Base-by-base conservation (phyloP, 2,329 filamentous ascomycete genomes). In the Huntiella moniliformis region DNA sequence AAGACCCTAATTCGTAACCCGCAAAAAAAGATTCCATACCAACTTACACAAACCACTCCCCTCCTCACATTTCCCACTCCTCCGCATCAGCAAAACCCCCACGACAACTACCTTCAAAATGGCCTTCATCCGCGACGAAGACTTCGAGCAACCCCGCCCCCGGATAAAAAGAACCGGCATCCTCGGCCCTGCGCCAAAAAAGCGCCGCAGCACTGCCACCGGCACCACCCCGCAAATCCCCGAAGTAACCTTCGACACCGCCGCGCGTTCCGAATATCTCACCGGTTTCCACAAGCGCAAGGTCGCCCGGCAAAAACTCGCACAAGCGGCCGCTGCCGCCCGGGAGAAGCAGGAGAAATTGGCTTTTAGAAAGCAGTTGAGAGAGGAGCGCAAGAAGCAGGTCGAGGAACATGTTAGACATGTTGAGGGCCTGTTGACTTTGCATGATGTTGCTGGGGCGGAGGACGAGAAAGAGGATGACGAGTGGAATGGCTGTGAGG, bases 281-380 rank as follows among this genome's bases (percentile, higher is more conserved):
- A 95, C 86, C 0, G 91, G 91, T 2, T 98, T 98, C 63, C 87
- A 88, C 67, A 98, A 96, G 70, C 80, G 91, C 61, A 96, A 95
- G 62, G 65, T 82, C 45, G 81, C 85, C 60, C 74, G 91, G 34
- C 77, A 79, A 53, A 92, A 93, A 65, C 69, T 79, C 61, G 88
- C 88, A 1, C 82, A 91, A 57, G 85, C 91, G 53, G 70, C 81
- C 54, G 83, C 84, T 3, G 77, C 74, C 39, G 80, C 84, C 61
- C 77, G 73, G 58, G 85, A 79, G 41, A 76, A 79, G 42, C 74
- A 86, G 56, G 87, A 94, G 59, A 82, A 72, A 57, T 71, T 87
- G 48, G 66, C 72, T 48, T 67, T 80, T 47, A 70, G 88, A 54
- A 82, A 78, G 60, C 79, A 85, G 74, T 60, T 95, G 47, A 74